Evolutionary conservation across 305 asterid species (phyloP).

Genomic region (Withania somnifera): DNA sequence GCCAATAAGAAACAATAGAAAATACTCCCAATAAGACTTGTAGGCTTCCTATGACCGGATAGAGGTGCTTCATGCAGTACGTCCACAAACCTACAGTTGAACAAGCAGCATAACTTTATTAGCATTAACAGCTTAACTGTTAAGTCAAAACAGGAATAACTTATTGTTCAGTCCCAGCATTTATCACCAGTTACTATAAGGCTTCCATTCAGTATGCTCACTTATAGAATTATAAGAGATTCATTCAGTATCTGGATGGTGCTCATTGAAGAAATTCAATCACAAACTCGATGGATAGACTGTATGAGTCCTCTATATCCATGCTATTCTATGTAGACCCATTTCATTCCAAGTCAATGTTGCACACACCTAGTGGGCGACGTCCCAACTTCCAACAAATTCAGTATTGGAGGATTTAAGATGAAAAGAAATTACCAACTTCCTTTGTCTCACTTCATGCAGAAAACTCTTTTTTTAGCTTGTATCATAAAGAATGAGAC

Average conservation of each 20-base stretch:
- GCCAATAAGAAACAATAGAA: slow-evolving; percentile 79
- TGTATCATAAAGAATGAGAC: background rate
- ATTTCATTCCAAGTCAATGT: background rate
- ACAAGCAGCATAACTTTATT: slow-evolving; percentile 13
- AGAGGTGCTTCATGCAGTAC: slow-evolving; percentile 88
- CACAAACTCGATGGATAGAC: background rate
- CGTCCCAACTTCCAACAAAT: background rate
- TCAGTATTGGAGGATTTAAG: background rate
- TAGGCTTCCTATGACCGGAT: slow-evolving; percentile 84
- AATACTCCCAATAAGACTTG: slow-evolving; percentile 63
- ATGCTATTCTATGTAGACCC: background rate
- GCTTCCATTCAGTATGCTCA: background rate
- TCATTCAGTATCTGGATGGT: background rate
- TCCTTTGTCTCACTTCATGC: background rate
- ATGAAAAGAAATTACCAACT: background rate
- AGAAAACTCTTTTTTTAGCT: background rate
- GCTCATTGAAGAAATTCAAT: background rate
- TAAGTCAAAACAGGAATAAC: background rate
- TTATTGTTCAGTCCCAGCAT: background rate
- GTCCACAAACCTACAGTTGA: slow-evolving; percentile 70
- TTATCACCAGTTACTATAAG: no score
- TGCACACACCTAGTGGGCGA: background rate
- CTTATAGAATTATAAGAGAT: background rate
- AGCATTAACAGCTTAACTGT: slow-evolving; percentile 2
- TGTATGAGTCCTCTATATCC: background rate